phyloP scores from a whole-genome alignment of 108 stramenopile genomes.

The Schizochytrium sp. region DNA sequence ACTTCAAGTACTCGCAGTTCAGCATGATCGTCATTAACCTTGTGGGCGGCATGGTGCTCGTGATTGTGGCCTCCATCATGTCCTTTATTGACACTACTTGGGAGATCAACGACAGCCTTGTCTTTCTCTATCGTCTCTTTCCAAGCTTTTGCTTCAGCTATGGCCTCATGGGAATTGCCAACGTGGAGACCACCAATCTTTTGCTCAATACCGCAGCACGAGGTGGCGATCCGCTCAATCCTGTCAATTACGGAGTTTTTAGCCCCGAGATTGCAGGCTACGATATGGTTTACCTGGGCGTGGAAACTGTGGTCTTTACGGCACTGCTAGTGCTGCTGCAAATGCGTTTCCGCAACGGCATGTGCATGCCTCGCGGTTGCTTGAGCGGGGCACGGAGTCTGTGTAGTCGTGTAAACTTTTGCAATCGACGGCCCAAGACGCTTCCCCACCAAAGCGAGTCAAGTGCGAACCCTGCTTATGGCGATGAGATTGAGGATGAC shows the following conservation, averaged over 20 bases:
- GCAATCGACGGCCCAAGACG: not conserved
- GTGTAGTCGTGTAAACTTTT: too few relatives aligned
- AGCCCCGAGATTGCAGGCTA: not conserved
- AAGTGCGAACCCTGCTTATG: not conserved
- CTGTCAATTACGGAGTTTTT: not conserved
- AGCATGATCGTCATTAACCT: not conserved
- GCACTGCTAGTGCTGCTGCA: not conserved
- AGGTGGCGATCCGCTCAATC: not conserved
- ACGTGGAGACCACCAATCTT: not conserved
- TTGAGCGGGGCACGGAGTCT: too few relatives aligned
- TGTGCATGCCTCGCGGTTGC: not conserved
- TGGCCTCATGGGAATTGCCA: not conserved
- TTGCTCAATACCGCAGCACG: not conserved
- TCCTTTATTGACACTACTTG: not conserved
- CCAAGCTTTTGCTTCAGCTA: slow-evolving; percentile 11
- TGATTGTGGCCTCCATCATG: slow-evolving; percentile 16
- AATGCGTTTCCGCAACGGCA: not conserved
- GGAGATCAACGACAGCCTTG: not conserved
- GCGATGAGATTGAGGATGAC: not conserved
- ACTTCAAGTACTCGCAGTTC: not conserved
- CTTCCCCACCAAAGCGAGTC: not conserved
- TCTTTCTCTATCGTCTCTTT: slow-evolving; percentile 1
- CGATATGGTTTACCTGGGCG: not conserved
- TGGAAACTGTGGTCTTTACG: not conserved
- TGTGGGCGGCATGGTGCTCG: not conserved